phyloP scores from a whole-genome alignment of 352 stramenopile genomes.

The Pythium periplocum region DNA sequence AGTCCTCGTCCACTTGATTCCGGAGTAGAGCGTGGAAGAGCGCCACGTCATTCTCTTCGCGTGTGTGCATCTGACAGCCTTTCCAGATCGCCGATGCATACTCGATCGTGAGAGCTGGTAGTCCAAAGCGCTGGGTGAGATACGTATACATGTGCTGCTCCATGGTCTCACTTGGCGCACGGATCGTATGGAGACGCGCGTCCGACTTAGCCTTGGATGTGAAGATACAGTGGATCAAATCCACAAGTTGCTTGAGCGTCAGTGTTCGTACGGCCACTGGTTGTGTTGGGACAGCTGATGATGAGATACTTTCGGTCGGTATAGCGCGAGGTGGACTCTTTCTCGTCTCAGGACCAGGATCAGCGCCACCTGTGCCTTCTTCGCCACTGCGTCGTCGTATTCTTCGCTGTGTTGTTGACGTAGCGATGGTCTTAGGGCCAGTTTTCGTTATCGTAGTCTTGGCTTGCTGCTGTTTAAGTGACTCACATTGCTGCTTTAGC shows the following conservation, averaged over 20 bases:
- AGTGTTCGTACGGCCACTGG: constrained; percentile 27
- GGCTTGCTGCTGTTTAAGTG: constrained; percentile 6
- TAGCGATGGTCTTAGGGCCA: too few species aligned
- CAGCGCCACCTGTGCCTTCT: too few species aligned
- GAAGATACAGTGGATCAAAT: constrained; percentile 69
- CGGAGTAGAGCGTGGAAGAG: constrained; percentile 73
- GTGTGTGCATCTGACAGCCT: constrained; percentile 38
- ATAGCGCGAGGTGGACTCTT: too few species aligned
- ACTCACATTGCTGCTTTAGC: constrained; percentile 30
- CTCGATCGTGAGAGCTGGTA: constrained; percentile 68
- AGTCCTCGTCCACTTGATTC: constrained; percentile 82
- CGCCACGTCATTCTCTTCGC: constrained; percentile 60
- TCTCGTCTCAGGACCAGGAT: too few species aligned
- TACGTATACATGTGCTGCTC: constrained; percentile 90
- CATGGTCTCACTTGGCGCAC: constrained; percentile 70
- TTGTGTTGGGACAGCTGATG: neutral
- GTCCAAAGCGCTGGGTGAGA: constrained; percentile 81
- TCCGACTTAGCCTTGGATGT: constrained; percentile 72
- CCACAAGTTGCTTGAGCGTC: constrained; percentile 74
- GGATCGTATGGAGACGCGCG: constrained; percentile 24
- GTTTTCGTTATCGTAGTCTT: neutral
- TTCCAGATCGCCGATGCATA: constrained; percentile 84
- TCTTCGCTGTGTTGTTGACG: too few species aligned
- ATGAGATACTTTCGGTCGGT: too few species aligned
- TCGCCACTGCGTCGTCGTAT: too few species aligned